These are phyloP conservation scores for Kwoniella dendrophila DNA, from an alignment of 768 basidiomycete species.

Conservation along the genomic window DNA sequence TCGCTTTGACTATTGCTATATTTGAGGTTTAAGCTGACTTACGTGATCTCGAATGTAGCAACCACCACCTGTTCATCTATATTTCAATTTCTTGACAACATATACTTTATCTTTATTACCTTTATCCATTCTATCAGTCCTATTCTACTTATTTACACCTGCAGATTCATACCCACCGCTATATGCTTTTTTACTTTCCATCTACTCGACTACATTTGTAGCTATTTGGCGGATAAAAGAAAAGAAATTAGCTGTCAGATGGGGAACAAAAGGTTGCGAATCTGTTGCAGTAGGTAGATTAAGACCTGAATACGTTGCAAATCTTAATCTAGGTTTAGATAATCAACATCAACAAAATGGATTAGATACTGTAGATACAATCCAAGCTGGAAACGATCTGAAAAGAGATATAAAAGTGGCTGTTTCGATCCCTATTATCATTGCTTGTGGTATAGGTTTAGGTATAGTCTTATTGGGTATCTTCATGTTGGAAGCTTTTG, in stretches of 20 bases:
- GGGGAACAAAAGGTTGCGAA: slow-evolving; percentile 69
- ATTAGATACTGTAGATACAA: slow-evolving; percentile 30
- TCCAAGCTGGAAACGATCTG: slow-evolving; percentile 40
- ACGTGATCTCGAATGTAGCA: slow-evolving; percentile 22
- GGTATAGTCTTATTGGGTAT: slow-evolving; percentile 74
- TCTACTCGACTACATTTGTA: slow-evolving; percentile 84
- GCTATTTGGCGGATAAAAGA: slow-evolving; percentile 92
- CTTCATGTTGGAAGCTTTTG: slow-evolving; percentile 77
- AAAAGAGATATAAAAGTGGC: slow-evolving; percentile 50
- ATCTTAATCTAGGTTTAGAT: slow-evolving; percentile 41
- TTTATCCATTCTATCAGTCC: slow-evolving; percentile 70
- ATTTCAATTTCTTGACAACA: slow-evolving; percentile 83
- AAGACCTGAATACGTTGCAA: slow-evolving; percentile 49
- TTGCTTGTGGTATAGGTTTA: slow-evolving; percentile 71
- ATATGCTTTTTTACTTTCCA: slow-evolving; percentile 73
- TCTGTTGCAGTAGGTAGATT: slow-evolving; percentile 53
- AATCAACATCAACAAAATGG: not conserved
- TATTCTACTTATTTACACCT: slow-evolving; percentile 63
- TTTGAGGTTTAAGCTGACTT: not conserved
- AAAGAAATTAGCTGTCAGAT: slow-evolving; percentile 76
- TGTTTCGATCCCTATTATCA: slow-evolving; percentile 57
- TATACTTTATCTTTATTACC: slow-evolving; percentile 80
- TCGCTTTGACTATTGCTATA: not conserved
- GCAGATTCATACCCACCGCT: slow-evolving; percentile 69
- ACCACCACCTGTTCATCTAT: slow-evolving; percentile 53